Percentiles rank a stretch among this genome's conserved stretches.
Evolutionary conservation across 1,284 basidiomycete species (phyloP).

Genomic region (Puccinia novopanici): DNA sequence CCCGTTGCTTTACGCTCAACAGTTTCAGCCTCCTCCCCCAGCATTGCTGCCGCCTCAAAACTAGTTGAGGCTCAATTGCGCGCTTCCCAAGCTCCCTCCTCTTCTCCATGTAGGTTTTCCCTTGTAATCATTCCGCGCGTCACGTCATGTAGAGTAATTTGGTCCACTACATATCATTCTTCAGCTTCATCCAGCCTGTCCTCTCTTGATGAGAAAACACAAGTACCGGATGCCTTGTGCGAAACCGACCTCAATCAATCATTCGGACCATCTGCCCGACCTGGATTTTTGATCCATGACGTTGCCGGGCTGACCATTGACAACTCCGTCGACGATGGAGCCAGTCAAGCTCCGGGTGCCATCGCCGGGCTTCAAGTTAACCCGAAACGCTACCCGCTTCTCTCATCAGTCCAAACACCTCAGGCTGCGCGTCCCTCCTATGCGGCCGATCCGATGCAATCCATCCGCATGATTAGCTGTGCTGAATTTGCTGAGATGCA

Average conservation of each 20-base stretch:
- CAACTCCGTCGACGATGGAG: neutral
- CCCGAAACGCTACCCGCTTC: slow-evolving; percentile 6
- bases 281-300: slow-evolving; percentile 5
- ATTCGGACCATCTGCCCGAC: neutral
- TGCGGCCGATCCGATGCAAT: too few relatives aligned
- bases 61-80: slow-evolving; percentile 34
- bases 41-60: slow-evolving; percentile 21
- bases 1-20: slow-evolving; percentile 43
- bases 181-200: neutral
- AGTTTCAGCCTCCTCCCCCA: slow-evolving; percentile 16
- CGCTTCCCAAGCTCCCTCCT: neutral
- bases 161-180: neutral
- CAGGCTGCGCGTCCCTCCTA: slow-evolving; percentile 8
- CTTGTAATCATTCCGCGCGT: too few relatives aligned
- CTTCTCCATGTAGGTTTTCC: too few relatives aligned
- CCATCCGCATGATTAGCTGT: slow-evolving; percentile 36
- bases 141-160: too few relatives aligned
- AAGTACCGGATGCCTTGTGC: neutral
- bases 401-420: slow-evolving; percentile 18
- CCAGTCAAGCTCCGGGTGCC: too few relatives aligned
- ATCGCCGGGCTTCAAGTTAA: slow-evolving; percentile 36
- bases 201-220: neutral
- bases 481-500: slow-evolving; percentile 32
- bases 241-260: neutral
- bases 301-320: slow-evolving; percentile 14